phyloP scores from a whole-genome alignment of 2,329 filamentous ascomycete genomes.

The Sporothrix pseudoabietina region DNA sequence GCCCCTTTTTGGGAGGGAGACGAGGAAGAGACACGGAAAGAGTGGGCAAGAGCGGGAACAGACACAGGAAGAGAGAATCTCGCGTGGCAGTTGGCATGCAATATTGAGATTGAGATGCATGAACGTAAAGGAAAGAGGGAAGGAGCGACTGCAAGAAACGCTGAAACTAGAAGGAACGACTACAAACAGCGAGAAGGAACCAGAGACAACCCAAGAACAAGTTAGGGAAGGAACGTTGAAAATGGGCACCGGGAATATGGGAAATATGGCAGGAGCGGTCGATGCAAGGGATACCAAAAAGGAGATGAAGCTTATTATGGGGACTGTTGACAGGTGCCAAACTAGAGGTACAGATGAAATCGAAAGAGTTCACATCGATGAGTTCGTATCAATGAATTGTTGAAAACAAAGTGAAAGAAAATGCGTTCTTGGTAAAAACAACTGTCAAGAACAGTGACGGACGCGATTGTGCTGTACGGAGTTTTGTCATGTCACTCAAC shows the following conservation, averaged over 20 bases:
- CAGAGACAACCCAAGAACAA: background rate
- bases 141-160: background rate
- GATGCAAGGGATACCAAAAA: constrained; percentile 5
- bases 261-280: background rate
- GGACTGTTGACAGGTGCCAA: too few species aligned
- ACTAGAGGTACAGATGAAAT: background rate
- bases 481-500: background rate
- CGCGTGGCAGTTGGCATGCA: constrained; percentile 10
- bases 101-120: background rate
- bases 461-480: background rate
- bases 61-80: background rate
- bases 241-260: background rate
- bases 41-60: background rate
- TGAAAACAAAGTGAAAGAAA: background rate
- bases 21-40: background rate
- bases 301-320: constrained; percentile 8
- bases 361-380: too few species aligned
- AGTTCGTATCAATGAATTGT: too few species aligned
- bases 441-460: too few species aligned
- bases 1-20: background rate
- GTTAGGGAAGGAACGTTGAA: background rate
- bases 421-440: background rate
- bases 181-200: background rate
- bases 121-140: background rate
- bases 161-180: background rate